Evolutionary conservation across 2,329 filamentous ascomycete species (phyloP).

Genomic region (Zymoseptoria ardabiliae): DNA sequence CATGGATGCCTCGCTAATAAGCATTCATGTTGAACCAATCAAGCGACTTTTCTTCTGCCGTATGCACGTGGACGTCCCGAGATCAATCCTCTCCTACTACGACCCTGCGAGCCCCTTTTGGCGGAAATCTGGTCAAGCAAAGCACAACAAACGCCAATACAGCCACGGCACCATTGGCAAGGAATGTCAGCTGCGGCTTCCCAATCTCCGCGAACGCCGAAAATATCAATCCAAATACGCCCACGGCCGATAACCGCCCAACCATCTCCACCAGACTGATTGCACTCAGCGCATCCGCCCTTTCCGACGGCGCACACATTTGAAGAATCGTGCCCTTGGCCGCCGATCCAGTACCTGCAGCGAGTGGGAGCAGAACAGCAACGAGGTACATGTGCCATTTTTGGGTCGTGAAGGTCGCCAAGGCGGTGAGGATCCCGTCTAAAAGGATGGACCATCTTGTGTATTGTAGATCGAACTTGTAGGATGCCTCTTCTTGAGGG

Average conservation of each 20-base stretch:
- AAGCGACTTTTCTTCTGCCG: not conserved
- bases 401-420: constrained; percentile 54
- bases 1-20: not conserved
- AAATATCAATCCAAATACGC: constrained; percentile 61
- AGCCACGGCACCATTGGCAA: constrained; percentile 57
- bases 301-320: constrained; percentile 56
- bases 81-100: not conserved
- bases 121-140: constrained; percentile 41
- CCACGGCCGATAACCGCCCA: constrained; percentile 54
- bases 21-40: not conserved
- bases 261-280: constrained; percentile 65
- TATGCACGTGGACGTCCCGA: not conserved
- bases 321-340: constrained; percentile 68
- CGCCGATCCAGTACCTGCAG: constrained; percentile 60
- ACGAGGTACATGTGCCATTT: constrained; percentile 65
- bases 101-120: constrained; percentile 31
- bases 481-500: constrained; percentile 36
- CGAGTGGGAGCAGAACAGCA: constrained; percentile 58
- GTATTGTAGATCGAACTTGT: constrained; percentile 60
- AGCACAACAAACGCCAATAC: constrained; percentile 45
- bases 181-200: constrained; percentile 56
- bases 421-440: constrained; percentile 57
- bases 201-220: constrained; percentile 55
- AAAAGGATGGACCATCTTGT: constrained; percentile 57
- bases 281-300: constrained; percentile 60